Evolutionary conservation across 768 basidiomycete genomes (phyloP).

Genomic region (Mycena filopes): DNA sequence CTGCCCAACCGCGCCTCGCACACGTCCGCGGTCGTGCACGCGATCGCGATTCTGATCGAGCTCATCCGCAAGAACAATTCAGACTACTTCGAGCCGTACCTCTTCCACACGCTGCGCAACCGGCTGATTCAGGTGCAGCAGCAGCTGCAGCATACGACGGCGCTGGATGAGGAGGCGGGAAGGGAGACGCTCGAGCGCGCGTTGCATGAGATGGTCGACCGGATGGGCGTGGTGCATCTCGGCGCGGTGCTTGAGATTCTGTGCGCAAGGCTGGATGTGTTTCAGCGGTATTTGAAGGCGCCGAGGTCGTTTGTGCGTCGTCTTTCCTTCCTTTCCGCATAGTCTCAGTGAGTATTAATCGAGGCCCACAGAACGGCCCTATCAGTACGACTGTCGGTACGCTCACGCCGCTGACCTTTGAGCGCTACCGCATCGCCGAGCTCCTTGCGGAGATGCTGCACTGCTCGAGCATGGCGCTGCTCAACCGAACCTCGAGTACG

Average conservation of each 20-base stretch:
- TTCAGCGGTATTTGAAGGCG: constrained; percentile 74
- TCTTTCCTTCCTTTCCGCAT: constrained; percentile 2
- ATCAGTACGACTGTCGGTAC: constrained; percentile 79
- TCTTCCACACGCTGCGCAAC: constrained; percentile 94
- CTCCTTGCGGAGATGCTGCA: constrained; percentile 96
- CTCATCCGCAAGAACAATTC: constrained; percentile 98
- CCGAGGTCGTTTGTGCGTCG: constrained; percentile 82
- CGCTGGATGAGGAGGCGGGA: constrained; percentile 56
- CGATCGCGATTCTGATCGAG: constrained; percentile 91
- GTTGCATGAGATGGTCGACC: constrained; percentile 84
- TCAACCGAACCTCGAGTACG: constrained; percentile 82
- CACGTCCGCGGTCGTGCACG: constrained; percentile 85
- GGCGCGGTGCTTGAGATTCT: constrained; percentile 83
- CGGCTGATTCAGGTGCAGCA: constrained; percentile 90
- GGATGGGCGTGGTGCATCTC: constrained; percentile 92
- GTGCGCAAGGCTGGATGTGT: constrained; percentile 70
- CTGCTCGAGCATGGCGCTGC: constrained; percentile 96
- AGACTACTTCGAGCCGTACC: constrained; percentile 97
- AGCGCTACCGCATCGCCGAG: constrained; percentile 96
- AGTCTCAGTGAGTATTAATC: constrained; percentile 24
- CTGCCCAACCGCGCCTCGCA: constrained; percentile 60
- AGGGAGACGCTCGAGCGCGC: constrained; percentile 75
- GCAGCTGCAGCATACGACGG: constrained; percentile 58
- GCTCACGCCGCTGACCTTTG: constrained; percentile 87
- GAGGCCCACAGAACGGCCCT: constrained; percentile 64